These are phyloP conservation scores for Pelagophyceae sp. DNA, from an alignment of 352 stramenopile genomes.

Conservation along the genomic window DNA sequence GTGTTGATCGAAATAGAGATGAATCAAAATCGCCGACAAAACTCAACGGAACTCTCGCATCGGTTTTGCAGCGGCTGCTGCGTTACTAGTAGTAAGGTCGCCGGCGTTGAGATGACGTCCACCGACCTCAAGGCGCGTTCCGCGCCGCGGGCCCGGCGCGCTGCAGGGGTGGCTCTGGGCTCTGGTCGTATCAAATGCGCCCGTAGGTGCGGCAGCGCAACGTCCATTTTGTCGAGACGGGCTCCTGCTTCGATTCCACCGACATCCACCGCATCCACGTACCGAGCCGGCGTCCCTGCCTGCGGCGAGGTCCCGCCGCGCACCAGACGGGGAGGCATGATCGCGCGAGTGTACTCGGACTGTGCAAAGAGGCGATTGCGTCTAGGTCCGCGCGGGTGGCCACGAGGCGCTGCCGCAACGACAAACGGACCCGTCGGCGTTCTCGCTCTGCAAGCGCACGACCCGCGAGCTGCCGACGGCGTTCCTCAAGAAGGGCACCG, in stretches of 20 bases:
- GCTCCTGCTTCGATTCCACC: conserved; percentile 87
- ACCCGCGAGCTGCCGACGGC: conserved; percentile 65
- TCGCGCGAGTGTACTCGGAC: too few relatives aligned
- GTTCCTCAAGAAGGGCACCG: conserved; percentile 79
- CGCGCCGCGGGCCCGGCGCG: too few relatives aligned
- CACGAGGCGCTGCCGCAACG: conserved; percentile 55
- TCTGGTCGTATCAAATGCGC: too few relatives aligned
- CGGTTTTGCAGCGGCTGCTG: too few relatives aligned
- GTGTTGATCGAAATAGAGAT: too few relatives aligned
- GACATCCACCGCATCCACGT: conserved; percentile 46
- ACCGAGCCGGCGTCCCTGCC: conserved; percentile 31
- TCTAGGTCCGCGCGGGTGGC: conserved; percentile 53
- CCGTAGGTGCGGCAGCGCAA: neutral
- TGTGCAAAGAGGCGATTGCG: too few relatives aligned
- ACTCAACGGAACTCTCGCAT: too few relatives aligned
- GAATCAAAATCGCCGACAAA: too few relatives aligned
- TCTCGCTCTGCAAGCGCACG: conserved; percentile 76
- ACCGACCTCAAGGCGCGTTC: neutral
- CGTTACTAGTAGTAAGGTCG: too few relatives aligned
- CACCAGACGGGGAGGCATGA: too few relatives aligned
- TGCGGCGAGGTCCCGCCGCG: too few relatives aligned
- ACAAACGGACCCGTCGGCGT: conserved; percentile 66
- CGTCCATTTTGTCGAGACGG: conserved; percentile 63
- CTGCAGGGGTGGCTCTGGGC: neutral
- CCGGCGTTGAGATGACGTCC: neutral